These are phyloP conservation scores for Penicillium sp. DNA, from an alignment of 2,329 filamentous ascomycete genomes.

Conservation along the genomic window DNA sequence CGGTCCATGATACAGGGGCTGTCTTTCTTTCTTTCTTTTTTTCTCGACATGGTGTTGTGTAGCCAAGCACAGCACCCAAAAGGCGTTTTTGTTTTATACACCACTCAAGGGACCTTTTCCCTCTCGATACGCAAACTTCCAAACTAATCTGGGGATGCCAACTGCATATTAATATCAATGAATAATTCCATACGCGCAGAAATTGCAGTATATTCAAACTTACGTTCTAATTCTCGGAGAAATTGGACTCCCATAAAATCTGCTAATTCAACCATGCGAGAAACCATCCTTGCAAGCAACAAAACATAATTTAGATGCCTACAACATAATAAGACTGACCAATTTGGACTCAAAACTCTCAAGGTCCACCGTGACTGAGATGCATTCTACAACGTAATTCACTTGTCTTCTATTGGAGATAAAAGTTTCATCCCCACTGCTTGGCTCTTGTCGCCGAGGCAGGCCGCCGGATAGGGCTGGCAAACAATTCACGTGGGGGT, in stretches of 20 bases:
- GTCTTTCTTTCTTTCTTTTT: too few relatives aligned
- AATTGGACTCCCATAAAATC: too few relatives aligned
- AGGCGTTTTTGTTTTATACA: not conserved
- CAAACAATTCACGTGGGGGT: not conserved
- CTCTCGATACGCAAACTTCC: too few relatives aligned
- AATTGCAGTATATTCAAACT: too few relatives aligned
- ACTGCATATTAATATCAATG: too few relatives aligned
- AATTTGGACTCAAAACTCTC: not conserved
- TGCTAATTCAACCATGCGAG: too few relatives aligned
- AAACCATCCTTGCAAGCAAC: too few relatives aligned
- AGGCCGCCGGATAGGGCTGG: conserved; percentile 20
- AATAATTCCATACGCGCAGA: too few relatives aligned
- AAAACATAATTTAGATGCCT: not conserved
- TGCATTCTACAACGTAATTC: not conserved
- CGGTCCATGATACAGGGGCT: too few relatives aligned
- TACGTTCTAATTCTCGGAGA: too few relatives aligned
- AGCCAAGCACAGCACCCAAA: not conserved
- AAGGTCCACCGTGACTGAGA: not conserved
- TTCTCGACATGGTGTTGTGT: not conserved
- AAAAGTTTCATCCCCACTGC: not conserved
- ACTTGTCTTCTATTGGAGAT: not conserved
- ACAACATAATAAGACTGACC: not conserved
- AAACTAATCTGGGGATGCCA: too few relatives aligned
- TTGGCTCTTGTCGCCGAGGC: not conserved
- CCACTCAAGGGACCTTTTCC: too few relatives aligned